These are phyloP conservation scores for Alternaria alternata DNA, from an alignment of 2,329 filamentous ascomycete species.

Conservation along the genomic window DNA sequence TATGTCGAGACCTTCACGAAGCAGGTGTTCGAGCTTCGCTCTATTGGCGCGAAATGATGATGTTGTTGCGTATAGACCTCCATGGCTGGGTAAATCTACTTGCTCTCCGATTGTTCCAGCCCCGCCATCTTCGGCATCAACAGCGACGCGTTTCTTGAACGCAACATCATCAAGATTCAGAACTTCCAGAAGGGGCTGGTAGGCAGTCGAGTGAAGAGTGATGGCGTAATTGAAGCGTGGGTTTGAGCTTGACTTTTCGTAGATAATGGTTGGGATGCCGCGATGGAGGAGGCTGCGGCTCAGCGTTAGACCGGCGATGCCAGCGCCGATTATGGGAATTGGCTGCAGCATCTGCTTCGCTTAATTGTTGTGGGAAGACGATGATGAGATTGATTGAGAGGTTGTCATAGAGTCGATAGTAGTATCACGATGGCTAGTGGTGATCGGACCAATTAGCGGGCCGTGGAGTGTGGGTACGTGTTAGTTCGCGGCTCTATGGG, in stretches of 20 bases:
- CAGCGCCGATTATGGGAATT: conserved; percentile 54
- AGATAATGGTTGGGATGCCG: conserved; percentile 43
- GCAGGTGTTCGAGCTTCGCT: conserved; percentile 44
- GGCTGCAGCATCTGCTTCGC: conserved; percentile 6
- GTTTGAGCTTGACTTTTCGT: conserved; percentile 40
- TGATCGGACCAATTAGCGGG: conserved; percentile 1
- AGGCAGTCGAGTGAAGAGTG: conserved; percentile 47
- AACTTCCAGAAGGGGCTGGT: conserved; percentile 42
- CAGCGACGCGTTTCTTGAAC: conserved; percentile 44
- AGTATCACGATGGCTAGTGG: neutral
- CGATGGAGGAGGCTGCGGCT: conserved; percentile 44
- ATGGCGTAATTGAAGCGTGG: conserved; percentile 51
- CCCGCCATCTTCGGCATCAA: conserved; percentile 40
- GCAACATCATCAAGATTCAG: conserved; percentile 42
- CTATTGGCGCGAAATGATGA: conserved; percentile 48
- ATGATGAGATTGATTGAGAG: neutral
- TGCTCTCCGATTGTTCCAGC: conserved; percentile 25
- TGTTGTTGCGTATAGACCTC: neutral
- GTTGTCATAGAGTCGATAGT: neutral
- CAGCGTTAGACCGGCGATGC: conserved; percentile 56
- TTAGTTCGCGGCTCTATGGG: too few species aligned
- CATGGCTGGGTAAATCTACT: conserved; percentile 11
- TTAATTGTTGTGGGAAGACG: neutral
- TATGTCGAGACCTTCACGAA: conserved; percentile 50
- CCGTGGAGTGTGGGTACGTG: neutral